Evolutionary conservation across 768 basidiomycete species (phyloP).

Genomic region (Trichaptum fuscoviolaceum): DNA sequence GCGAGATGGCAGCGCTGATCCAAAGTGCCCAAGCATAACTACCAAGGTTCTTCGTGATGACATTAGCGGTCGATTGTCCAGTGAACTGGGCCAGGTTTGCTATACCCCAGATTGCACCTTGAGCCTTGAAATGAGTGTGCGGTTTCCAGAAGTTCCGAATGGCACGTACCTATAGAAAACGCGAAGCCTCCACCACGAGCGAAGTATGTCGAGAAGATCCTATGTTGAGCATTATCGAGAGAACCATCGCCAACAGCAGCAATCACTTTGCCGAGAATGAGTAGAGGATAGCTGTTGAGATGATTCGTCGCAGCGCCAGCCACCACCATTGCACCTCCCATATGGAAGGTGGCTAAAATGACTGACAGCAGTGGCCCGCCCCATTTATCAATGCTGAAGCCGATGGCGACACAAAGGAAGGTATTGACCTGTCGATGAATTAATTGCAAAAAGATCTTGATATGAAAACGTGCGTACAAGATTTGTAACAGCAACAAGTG

Average conservation of each 20-base stretch:
- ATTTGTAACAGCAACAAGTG: constrained; percentile 33
- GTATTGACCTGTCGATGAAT: constrained; percentile 30
- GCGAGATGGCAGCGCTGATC: constrained; percentile 34
- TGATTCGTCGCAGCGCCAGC: constrained; percentile 34
- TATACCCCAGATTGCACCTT: constrained; percentile 32
- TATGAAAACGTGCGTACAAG: constrained; percentile 20
- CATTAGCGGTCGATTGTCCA: constrained; percentile 37
- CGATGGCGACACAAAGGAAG: constrained; percentile 35
- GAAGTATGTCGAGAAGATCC: constrained; percentile 40
- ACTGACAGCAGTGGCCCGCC: constrained; percentile 34
- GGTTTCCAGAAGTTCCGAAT: constrained; percentile 3
- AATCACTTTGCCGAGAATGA: constrained; percentile 35
- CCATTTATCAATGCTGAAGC: constrained; percentile 37
- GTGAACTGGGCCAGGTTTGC: constrained; percentile 37
- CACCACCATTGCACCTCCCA: constrained; percentile 31
- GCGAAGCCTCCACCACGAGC: constrained; percentile 37
- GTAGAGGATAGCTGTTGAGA: constrained; percentile 34
- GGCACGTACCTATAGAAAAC: constrained; percentile 27
- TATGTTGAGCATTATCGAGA: constrained; percentile 38
- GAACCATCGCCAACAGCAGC: constrained; percentile 36
- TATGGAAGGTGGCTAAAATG: constrained; percentile 32
- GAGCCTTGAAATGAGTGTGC: neutral
- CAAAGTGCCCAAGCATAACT: constrained; percentile 38
- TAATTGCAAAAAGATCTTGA: neutral
- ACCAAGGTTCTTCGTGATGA: constrained; percentile 32